Base-by-base conservation (phyloP, 192 early-diverging fungal genomes). In the Entrophospora sp. region DNA sequence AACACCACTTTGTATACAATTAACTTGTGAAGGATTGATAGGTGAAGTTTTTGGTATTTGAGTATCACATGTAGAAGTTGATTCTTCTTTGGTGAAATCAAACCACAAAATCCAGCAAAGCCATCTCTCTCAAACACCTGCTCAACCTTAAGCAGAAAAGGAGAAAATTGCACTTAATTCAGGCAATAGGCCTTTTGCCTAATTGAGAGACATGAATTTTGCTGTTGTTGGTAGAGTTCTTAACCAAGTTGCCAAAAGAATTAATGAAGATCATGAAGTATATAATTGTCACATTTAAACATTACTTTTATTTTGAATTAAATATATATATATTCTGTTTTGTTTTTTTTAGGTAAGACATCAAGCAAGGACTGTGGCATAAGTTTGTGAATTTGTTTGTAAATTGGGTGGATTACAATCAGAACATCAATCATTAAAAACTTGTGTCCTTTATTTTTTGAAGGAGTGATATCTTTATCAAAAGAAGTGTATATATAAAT, bases 11-110 rank as follows among this genome's bases (percentile, higher is more conserved):
- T 89, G 93, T 67, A 99, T 94, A 0, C 93, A 95, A 71, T 78
- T 97, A 61, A 97, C 96, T 0, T 99, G 97, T 73, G 91, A 97
- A 76, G 96, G 96, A 4, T 77, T 99, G 22, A 86, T 99, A 64
- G 95, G 96, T 74, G 96, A 98, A 72, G 80, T 89, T 8, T 94
- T 90, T 67, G 87, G 89, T 5, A 95, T 98, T 37, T 72, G 75
- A 75, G 70, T 79, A 40, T 78, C 87, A 0, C 88, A 91, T 70
- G 85, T 89, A 0, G 89, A 89, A 63, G 66, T 93, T 16, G 88
- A 94, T 68, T 75, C 86, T 6, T 64, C 79, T n/a, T 58, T 91
- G 13, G 76, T 82, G 16, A 76, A 75, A 22, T 66, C 71, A 37
- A 34, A 5, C 65, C 73, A 9, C 57, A 67, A 48, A 75, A 42